Evolutionary conservation across 257 asterid genomes (phyloP), one percentile per base, ranked within the genome.

Genomic region (Lantana camara): DNA sequence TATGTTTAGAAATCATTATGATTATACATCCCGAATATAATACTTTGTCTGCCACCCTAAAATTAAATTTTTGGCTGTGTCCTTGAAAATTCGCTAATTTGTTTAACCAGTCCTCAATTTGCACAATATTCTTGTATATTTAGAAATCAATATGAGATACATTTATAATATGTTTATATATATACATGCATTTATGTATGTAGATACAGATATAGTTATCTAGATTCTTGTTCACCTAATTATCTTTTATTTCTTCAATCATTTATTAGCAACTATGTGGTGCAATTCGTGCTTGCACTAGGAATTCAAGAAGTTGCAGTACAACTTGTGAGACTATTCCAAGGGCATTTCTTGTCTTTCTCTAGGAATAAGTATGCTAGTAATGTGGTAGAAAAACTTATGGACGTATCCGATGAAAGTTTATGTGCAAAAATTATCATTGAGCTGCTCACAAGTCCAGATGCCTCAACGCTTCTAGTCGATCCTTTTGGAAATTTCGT

Each of bases 401-500:
- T 91, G 9, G 7, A 16, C 7, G 67, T 70, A 27, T 68, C 79
- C 0, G 78, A 77, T 34, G 83, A 83, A 53, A 57, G 62, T 38
- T 37, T 52, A 21, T 54, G 77, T 32, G 49, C 64, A 0, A 52
- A 14, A 53, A 65, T 86, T 12, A 65, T 84, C 48, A 5, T 40
- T 70, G 98, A 91, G 76, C 64, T 91, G 51, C 69, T 88, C 47
- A 24, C 42, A 4, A 77, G 72, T 63, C 75, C 83, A 0, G 32
- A 77, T 63, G 75, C 83, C 57, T 30, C 83, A 1, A 71, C 29
- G 78, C 87, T 91, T 58, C 75, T 91, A 0, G 37, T 77, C 19
- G 88, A 91, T 67, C 90, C 96, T 55, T 88, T 17, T 12, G 98
- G 90, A 0, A 91, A 88, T 77, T 91, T 62, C 45, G 98, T 91